Evolutionary conservation across 225 moss, liverwort and hornwort species (phyloP).

Genomic region (Lunularia cruciata): DNA sequence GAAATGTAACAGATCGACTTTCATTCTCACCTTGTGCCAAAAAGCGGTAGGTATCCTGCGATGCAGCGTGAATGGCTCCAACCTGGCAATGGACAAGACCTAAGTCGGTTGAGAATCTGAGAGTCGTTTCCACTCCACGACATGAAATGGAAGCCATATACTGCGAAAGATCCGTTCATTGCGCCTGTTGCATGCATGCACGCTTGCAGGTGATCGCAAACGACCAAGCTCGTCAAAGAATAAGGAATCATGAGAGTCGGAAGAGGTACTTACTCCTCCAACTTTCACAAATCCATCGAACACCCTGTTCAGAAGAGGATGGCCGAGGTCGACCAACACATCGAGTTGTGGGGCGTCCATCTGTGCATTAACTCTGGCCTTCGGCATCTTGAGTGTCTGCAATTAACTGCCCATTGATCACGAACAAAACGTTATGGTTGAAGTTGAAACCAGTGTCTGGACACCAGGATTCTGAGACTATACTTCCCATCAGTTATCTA

Average conservation of each 20-base stretch:
- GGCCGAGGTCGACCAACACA: slow-evolving; percentile 66
- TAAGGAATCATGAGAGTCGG: too few species aligned
- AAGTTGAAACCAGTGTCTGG: too few species aligned
- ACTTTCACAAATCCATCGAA: slow-evolving; percentile 82
- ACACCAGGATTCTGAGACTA: too few species aligned
- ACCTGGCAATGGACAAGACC: slow-evolving; percentile 8
- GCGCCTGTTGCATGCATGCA: slow-evolving; percentile 8
- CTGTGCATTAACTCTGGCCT: slow-evolving; percentile 10
- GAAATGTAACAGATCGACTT: too few species aligned
- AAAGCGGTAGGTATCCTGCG: slow-evolving; percentile 34
- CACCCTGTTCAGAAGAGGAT: slow-evolving; percentile 67
- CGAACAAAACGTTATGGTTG: too few species aligned
- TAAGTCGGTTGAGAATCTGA: neutral
- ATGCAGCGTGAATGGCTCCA: slow-evolving; percentile 38
- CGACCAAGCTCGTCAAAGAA: too few species aligned
- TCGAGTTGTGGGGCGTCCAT: slow-evolving; percentile 43
- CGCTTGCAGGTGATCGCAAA: neutral
- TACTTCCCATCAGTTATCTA: too few species aligned
- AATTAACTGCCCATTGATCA: too few species aligned
- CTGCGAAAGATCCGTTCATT: too few species aligned
- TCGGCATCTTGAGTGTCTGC: slow-evolving; percentile 41
- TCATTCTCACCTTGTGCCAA: slow-evolving; percentile 28
- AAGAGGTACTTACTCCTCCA: slow-evolving; percentile 54
- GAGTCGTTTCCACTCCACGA: neutral
- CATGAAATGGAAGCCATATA: neutral